Conservation (phyloP, 345 rosid species). For the Salix arbutifolia region DNA sequence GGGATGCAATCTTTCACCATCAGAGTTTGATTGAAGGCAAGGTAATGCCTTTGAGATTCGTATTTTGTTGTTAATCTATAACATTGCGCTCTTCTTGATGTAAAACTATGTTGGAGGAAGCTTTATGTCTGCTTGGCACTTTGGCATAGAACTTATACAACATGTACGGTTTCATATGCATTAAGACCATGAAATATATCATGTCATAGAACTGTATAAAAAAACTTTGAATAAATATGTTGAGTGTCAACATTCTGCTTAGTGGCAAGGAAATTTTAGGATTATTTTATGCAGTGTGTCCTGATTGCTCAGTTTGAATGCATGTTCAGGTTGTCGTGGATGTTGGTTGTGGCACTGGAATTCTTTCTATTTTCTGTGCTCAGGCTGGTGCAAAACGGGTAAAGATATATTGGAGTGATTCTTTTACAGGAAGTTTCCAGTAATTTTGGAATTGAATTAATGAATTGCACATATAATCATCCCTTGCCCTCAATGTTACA, state of each 20-base stretch:
- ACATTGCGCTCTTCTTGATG: too few species aligned
- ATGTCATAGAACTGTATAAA: background rate
- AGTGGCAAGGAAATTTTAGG: background rate
- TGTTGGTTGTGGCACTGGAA: constrained; percentile 99
- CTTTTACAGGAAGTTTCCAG: background rate
- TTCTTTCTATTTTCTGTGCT: constrained; percentile 96
- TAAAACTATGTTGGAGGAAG: background rate
- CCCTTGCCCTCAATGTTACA: too few species aligned
- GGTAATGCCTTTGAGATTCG: constrained; percentile 45
- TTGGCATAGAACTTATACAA: background rate
- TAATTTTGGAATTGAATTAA: too few species aligned
- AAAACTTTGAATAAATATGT: background rate
- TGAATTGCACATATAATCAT: too few species aligned
- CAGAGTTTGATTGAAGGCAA: constrained; percentile 80
- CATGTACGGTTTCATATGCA: background rate
- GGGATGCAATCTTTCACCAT: constrained; percentile 79
- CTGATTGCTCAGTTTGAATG: constrained; percentile 18
- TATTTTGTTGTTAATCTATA: constrained; percentile 2
- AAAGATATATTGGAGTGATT: constrained; percentile 17
- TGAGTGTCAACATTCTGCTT: background rate
- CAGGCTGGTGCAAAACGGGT: constrained; percentile 98
- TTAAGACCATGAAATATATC: background rate
- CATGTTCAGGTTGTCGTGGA: constrained; percentile 79
- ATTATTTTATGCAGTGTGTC: constrained; percentile 2
- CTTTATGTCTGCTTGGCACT: background rate